A percentile compares a stretch with the other conserved stretches of the same genome.
phyloP scores from a whole-genome alignment of 2,329 filamentous ascomycete species.

The Fusarium chlamydosporum region DNA sequence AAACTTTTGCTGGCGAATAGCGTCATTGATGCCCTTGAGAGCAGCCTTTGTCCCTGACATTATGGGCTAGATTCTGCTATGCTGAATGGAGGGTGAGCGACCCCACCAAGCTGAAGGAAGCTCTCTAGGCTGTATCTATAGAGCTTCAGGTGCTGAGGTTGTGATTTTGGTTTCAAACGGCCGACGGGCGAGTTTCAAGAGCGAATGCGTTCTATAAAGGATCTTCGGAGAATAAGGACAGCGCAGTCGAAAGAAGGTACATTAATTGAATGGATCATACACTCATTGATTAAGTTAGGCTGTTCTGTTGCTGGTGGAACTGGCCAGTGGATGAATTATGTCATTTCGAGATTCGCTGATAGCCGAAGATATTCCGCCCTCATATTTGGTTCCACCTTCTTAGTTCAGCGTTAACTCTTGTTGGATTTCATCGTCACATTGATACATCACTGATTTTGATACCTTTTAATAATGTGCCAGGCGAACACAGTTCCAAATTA shows the following conservation, averaged over 20 bases:
- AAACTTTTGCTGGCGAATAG: slow-evolving; percentile 83
- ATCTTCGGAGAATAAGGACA: not conserved
- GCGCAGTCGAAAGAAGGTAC: not conserved
- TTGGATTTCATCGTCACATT: not conserved
- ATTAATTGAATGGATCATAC: slow-evolving; percentile 28
- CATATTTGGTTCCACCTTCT: not conserved
- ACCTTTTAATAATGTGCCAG: not conserved
- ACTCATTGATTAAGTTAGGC: slow-evolving; percentile 3
- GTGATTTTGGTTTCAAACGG: not conserved
- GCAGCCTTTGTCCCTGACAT: slow-evolving; percentile 76
- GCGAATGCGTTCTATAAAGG: not conserved
- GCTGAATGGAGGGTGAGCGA: slow-evolving; percentile 38
- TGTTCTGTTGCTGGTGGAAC: slow-evolving; percentile 23
- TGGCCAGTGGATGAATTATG: slow-evolving; percentile 35
- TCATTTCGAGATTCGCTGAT: slow-evolving; percentile 23
- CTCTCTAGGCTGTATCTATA: slow-evolving; percentile 6
- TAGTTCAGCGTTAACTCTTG: not conserved
- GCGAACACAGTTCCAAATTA: not conserved
- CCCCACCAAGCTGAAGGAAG: slow-evolving; percentile 39
- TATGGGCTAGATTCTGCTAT: slow-evolving; percentile 38
- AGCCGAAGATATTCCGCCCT: slow-evolving; percentile 35
- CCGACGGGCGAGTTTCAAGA: not conserved
- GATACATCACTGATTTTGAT: not conserved
- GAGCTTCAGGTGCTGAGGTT: not conserved
- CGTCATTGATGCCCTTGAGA: slow-evolving; percentile 84